Evolutionary conservation across 257 asterid species (phyloP), one percentile per base, ranked within the genome.

Genomic region (Forsythia viridissima): DNA sequence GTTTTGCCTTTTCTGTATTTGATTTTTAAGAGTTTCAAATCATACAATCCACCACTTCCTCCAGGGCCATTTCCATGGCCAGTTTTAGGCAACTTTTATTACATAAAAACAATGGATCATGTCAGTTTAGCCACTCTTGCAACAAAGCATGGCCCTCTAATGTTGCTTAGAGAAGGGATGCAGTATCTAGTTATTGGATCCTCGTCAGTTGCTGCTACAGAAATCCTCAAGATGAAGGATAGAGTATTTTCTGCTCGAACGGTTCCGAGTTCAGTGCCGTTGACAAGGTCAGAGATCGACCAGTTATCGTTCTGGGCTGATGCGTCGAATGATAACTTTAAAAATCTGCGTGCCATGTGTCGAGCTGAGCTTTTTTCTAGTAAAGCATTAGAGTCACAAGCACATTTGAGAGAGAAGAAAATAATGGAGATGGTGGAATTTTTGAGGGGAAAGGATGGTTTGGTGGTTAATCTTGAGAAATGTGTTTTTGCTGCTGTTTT

Each of bases 51-150:
- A 4, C 81, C 70, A 10, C 85, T 88, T 68, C 92, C 94, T 40
- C 91, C 91, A 34, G 92, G 92, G 38, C 95, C 95, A 77, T 76
- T 77, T 55, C 84, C 89, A 79, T 87, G 90, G 90, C 91, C 93
- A 7, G 13, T 89, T 76, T 2, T 89, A 9, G 85, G 88, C 74
- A 86, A 83, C 52, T 72, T 90, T 43, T 71, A 43, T 69, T 83
- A 78, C 48, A 46, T 83, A 73, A 77, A 74, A 24, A 71, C 78
- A 39, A 34, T 13, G 30, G 66, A 82, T 70, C 90, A 83, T 15
- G 20, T 85, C 8, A 13, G 81, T 11, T 79, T 90, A 9, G 12
- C 88, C 43, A 69, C 71, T 2, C 82, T 85, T 8, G 84, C 92
- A 1, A 77, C 76, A 61, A 68, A 75, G 30, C 76, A 88, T 71